These are phyloP conservation scores for Colletotrichum gigasporum DNA, from an alignment of 2,329 filamentous ascomycete genomes.

Conservation along the genomic window DNA sequence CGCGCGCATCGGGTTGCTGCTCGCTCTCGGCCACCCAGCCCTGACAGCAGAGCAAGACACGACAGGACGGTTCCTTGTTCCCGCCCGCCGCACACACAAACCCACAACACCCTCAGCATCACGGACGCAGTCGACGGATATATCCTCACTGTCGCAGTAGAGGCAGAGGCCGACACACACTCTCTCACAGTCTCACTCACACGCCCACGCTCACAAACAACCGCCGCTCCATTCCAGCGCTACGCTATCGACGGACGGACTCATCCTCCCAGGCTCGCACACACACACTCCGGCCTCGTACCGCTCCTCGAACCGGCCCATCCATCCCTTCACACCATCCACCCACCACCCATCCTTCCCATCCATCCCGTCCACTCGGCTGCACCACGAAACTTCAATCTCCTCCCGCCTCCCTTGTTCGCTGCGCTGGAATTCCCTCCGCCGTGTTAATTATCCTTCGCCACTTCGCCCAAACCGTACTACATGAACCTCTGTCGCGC, in stretches of 20 bases:
- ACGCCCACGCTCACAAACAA: neutral
- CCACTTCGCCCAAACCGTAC: constrained; percentile 25
- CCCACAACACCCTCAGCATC: neutral
- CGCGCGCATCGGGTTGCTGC: too few relatives aligned
- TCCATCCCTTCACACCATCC: neutral
- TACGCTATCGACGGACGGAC: constrained; percentile 10
- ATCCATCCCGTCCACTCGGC: constrained; percentile 2
- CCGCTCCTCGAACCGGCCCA: neutral
- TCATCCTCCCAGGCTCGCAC: constrained; percentile 2
- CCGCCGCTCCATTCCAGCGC: neutral
- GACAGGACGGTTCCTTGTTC: constrained; percentile 10
- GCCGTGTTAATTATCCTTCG: constrained; percentile 17
- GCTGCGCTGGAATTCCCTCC: neutral
- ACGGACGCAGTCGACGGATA: too few relatives aligned
- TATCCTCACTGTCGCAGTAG: neutral
- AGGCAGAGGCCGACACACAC: neutral
- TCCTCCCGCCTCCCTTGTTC: constrained; percentile 12
- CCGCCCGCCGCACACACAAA: constrained; percentile 6
- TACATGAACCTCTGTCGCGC: constrained; percentile 28
- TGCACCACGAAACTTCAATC: constrained; percentile 12
- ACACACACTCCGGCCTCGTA: neutral
- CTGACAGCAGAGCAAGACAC: neutral
- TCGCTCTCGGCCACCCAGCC: too few relatives aligned
- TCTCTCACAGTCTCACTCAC: neutral
- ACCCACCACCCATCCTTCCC: neutral